These are phyloP conservation scores for Hymenoscyphus scutula DNA, from an alignment of 2,329 filamentous ascomycete species.

Conservation along the genomic window DNA sequence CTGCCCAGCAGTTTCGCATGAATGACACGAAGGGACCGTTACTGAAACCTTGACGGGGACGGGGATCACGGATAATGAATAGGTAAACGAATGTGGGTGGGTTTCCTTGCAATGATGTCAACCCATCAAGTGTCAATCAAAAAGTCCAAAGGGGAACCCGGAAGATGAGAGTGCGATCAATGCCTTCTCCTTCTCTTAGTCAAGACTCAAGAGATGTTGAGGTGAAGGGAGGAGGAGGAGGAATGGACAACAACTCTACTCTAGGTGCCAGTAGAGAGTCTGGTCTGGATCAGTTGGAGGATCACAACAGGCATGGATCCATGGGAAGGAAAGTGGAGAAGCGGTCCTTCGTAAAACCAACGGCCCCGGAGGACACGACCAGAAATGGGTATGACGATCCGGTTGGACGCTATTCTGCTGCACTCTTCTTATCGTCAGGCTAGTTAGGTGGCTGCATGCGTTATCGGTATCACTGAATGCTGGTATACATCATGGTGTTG, in stretches of 20 bases:
- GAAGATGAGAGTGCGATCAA: not conserved
- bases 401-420: not conserved
- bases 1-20: conserved; percentile 30
- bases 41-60: conserved; percentile 33
- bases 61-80: conserved; percentile 21
- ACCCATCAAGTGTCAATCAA: not conserved
- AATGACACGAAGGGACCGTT: conserved; percentile 28
- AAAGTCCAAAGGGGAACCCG: not conserved
- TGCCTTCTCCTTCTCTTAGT: too few relatives aligned
- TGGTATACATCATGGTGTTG: not conserved
- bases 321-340: too few relatives aligned
- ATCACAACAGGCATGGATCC: too few relatives aligned
- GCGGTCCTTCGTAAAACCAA: not conserved
- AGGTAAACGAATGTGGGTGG: conserved; percentile 26
- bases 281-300: too few relatives aligned
- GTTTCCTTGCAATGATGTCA: not conserved
- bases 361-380: not conserved
- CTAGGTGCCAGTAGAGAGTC: too few relatives aligned
- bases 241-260: too few relatives aligned
- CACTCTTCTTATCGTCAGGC: not conserved
- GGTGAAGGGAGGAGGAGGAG: not conserved
- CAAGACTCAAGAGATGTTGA: not conserved
- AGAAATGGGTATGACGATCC: not conserved
- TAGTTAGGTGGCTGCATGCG: not conserved
- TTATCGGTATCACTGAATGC: not conserved